Conservation (phyloP, 805 yeast species). For the Brettanomyces bruxellensis region DNA sequence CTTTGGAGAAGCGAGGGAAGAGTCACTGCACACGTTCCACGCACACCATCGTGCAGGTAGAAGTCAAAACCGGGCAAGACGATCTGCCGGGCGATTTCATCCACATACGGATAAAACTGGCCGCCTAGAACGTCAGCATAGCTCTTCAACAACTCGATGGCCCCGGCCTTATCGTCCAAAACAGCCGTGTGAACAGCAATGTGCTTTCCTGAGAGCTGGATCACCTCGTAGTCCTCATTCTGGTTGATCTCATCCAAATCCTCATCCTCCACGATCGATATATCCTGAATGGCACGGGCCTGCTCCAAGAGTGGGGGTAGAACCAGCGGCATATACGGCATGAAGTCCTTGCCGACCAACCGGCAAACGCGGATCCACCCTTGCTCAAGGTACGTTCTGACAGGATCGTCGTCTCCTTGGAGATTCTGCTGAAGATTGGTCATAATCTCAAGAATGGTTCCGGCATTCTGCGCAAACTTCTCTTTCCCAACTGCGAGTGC, state of each 20-base stretch:
- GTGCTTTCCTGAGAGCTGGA: constrained; percentile 83
- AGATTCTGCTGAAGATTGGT: constrained; percentile 54
- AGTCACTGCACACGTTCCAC: constrained; percentile 81
- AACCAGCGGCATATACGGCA: constrained; percentile 75
- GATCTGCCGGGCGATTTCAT: constrained; percentile 66
- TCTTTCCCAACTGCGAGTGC: constrained; percentile 94
- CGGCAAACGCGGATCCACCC: constrained; percentile 95
- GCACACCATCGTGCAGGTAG: constrained; percentile 88
- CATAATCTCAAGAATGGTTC: constrained; percentile 63
- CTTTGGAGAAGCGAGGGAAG: constrained; percentile 70
- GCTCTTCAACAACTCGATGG: constrained; percentile 77
- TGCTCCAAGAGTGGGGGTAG: constrained; percentile 81
- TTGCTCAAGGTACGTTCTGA: constrained; percentile 77
- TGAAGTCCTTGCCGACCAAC: constrained; percentile 74
- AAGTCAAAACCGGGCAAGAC: constrained; percentile 85
- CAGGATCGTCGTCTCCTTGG: constrained; percentile 74
- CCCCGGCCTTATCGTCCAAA: constrained; percentile 89
- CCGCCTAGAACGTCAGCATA: constrained; percentile 81
- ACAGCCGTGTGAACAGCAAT: constrained; percentile 91
- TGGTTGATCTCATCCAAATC: constrained; percentile 73
- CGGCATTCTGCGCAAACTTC: constrained; percentile 67
- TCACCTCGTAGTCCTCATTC: constrained; percentile 93
- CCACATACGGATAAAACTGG: constrained; percentile 75
- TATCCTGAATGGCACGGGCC: constrained; percentile 86
- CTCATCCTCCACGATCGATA: constrained; percentile 81